Conservation (phyloP, 371 early-diverging fungal species). For the Nematocida ironsii region DNA sequence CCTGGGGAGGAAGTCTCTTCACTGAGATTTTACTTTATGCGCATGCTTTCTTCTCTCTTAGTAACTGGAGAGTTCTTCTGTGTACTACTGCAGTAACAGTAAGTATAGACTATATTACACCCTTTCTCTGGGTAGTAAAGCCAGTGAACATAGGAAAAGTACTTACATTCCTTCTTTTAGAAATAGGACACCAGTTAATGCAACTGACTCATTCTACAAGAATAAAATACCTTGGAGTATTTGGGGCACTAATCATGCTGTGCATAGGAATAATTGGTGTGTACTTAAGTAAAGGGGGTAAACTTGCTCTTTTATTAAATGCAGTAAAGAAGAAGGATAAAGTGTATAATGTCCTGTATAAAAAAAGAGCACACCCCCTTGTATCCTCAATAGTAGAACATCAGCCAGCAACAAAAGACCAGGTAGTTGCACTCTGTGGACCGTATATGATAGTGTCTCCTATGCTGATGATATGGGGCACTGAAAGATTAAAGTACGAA, state of each 20-base stretch:
- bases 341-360: conserved; percentile 45
- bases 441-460: not conserved
- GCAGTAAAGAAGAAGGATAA: conserved; percentile 1
- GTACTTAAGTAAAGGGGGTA: not conserved
- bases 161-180: not conserved
- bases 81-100: not conserved
- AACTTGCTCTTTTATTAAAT: not conserved
- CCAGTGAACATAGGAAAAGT: not conserved
- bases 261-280: not conserved
- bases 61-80: not conserved
- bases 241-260: not conserved
- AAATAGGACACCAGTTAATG: not conserved
- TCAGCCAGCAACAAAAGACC: not conserved
- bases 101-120: not conserved
- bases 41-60: conserved; percentile 70
- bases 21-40: conserved; percentile 93
- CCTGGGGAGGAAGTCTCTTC: conserved; percentile 98
- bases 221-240: too few relatives aligned
- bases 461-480: conserved; percentile 2
- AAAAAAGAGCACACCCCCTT: conserved; percentile 39
- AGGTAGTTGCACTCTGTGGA: not conserved
- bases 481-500: not conserved
- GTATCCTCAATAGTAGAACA: conserved; percentile 45
- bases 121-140: conserved; percentile 12
- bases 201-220: not conserved